Evolutionary conservation across 1,284 basidiomycete species (phyloP), one percentile per base, ranked within the genome.

Genomic region (Ganoderma leucocontextum): DNA sequence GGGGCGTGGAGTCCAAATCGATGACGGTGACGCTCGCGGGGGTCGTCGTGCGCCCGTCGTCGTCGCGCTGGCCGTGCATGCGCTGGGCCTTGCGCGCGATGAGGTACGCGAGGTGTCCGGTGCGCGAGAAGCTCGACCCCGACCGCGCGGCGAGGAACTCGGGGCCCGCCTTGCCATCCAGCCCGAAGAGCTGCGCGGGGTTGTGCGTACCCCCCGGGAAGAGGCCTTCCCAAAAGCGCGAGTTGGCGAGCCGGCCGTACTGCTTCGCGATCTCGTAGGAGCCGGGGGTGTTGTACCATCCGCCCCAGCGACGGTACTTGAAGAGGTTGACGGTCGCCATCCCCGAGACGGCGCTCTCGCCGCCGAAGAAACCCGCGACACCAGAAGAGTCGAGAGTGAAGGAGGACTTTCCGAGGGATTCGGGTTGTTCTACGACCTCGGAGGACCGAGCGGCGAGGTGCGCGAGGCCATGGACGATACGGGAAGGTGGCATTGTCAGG

Each of bases 341-440:
- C 0, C 64, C 64, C 1, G 61, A 63, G 12, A 69, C 62, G 57
- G 68, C 64, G 36, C 59, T 25, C 33, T 69, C 64, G 29, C 64
- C 68, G 0, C 68, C 64, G 62, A 66, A 66, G 64, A 69, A 69
- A 41, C 68, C 64, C 4, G 68, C 68, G 8, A 66, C 68, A 6
- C 64, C 64, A 17, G 64, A 69, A 35, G 55, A 60, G 62, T 66
- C 68, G 25, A 66, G 59, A 8, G 63, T 55, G 63, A 67, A 62
- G 36, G 44, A 39, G 25, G 61, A 22, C 4, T 35, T 17, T 2
- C 15, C 33, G 61, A 62, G 61, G n/a, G 61, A 60, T 3, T 13
- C 1, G 5, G 58, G 58, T 15, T 39, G 4, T n/a, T 39, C 36
- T 12, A 60, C 5, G 38, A 60, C 39, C 7, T 39, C 58, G 1